Conservation (phyloP, 805 yeast species). For the Naumovozyma castellii region DNA sequence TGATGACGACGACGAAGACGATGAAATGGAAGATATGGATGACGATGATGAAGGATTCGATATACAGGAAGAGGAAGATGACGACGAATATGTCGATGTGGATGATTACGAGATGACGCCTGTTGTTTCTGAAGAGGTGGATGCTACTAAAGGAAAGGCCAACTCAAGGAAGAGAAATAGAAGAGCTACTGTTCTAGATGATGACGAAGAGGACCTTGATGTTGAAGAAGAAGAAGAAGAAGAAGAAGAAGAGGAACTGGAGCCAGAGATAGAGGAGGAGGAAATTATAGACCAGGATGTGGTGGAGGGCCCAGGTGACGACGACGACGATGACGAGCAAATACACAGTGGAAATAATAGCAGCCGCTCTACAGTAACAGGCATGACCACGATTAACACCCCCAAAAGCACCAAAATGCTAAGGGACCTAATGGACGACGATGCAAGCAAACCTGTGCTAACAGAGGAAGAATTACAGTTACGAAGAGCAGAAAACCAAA, state of each 20-base stretch:
- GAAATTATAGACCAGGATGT: constrained; percentile 18
- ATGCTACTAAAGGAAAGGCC: neutral
- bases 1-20: constrained; percentile 8
- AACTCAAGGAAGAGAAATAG: neutral
- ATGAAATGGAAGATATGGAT: constrained; percentile 9
- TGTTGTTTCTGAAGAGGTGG: neutral
- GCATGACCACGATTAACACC: too few relatives aligned
- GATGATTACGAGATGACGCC: constrained; percentile 2
- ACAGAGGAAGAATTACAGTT: constrained; percentile 55
- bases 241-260: constrained; percentile 2
- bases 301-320: constrained; percentile 9
- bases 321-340: constrained; percentile 5
- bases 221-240: neutral
- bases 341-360: too few relatives aligned
- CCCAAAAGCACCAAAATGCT: constrained; percentile 5
- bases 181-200: neutral
- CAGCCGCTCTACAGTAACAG: too few relatives aligned
- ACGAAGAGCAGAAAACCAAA: constrained; percentile 76
- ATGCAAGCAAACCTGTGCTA: neutral
- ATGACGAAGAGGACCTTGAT: constrained; percentile 1
- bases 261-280: constrained; percentile 17
- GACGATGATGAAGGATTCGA: constrained; percentile 10
- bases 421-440: constrained; percentile 4
- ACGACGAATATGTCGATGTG: constrained; percentile 12
- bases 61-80: constrained; percentile 7